Base-by-base conservation (phyloP, 1,139 yeast species). In the Candida albicans region DNA sequence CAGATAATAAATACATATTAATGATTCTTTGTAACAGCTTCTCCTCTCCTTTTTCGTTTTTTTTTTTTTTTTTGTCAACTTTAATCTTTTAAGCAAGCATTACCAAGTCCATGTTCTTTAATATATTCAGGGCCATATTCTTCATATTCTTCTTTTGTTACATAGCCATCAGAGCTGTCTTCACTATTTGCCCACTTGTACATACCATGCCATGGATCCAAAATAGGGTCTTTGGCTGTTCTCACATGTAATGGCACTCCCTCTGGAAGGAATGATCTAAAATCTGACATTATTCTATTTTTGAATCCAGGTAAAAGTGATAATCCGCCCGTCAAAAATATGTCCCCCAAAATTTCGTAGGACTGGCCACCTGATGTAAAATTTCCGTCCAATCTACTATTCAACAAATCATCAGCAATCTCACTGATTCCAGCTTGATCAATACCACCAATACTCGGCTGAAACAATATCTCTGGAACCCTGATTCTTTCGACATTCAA, bases 181-280 rank as follows among this genome's bases (percentile, higher is more conserved):
- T 77, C 81, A 26, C 75, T 67, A 3, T 60, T 57, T 2, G 95
- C 73, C 87, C 96, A 87, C 54, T 79, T 77, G 18, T 88, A 83
- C 96, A 95, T 91, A 18, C 99, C 99, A 52, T 75, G 82, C 99
- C 99, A 95, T 1, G 97, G 81, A 63, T 93, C 99, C 35, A 77
- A 59, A 2, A 79, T 55, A 2, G 96, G 90, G 57, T 88, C 82
- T 5, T 63, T 52, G 0, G 96, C 96, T 12, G 66, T 61, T 42
- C 84, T 69, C 0, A 91, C 87, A 10, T 72, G 68, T 35, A 91
- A 64, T 1, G 81, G 77, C 0, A 86, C 70, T 1, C 81, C 87
- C 1, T 75, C 76, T 0, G 99, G 98, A 44, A 93, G 67, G 50
- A 86, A 78, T 11, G 81, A 67, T 3, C 79, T 79, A 48, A 90